Evolutionary conservation across 345 rosid genomes (phyloP), one percentile per base, ranked within the genome.

Genomic region (Turritis glabra): DNA sequence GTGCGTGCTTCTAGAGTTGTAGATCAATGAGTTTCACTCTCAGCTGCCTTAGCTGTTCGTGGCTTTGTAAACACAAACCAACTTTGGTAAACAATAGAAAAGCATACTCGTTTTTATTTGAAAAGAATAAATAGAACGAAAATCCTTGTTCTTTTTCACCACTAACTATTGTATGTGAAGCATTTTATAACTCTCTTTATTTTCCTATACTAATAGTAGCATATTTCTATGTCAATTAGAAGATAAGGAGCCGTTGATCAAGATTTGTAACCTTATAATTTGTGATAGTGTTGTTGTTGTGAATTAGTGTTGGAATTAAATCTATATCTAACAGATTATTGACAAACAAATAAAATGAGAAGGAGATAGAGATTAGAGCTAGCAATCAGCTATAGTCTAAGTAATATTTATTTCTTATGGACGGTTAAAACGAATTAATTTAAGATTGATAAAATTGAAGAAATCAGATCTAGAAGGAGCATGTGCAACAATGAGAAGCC

Each of bases 21-120:
- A 50, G 22, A 72, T 52, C 40, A 48, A 61, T 9, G 56, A 60
- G 18, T 37, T 15, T 72, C 41, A 50, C 29, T 52, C 29, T 25
- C 38, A 48, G 11, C 12, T 72, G 47, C 37, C 68, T 18, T 60
- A 47, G 29, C 15, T 35, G 4, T 35, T 47, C 25, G 17, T 60
- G 29, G 35, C 35, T 50, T n/a, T 37, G 35, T 23, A 22, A 23
- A 58, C 47, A 48, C 67, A 33, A 12, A 47, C 11, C 50, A 59
- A 23, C 40, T 35, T 37, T 71, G 59, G 50, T 60, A 37, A 46
- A 6, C 17, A 53, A 10, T 51, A 19, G 14, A 8, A 21, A 47
- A 17, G 1, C 26, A 43, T 17, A 22, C 35, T 6, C 14, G n/a
- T n/a, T n/a, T n/a, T n/a, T n/a, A n/a, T n/a, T n/a, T n/a, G n/a